phyloP scores from a whole-genome alignment of 495 filamentous ascomycete species.

The Podospora tetraspora region DNA sequence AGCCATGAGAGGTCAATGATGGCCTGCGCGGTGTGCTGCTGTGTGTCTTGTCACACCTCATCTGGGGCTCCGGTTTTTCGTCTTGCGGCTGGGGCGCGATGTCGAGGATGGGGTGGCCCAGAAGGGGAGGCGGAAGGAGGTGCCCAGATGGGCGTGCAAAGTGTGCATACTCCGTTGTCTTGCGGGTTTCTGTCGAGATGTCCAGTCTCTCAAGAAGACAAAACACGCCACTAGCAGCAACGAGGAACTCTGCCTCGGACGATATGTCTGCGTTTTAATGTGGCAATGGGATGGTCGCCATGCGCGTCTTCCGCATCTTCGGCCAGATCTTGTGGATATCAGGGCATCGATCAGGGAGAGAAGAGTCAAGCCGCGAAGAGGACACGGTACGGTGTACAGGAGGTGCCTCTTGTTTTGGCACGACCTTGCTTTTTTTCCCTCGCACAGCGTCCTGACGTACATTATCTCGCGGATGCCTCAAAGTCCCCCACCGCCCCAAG shows the following conservation, averaged over 20 bases:
- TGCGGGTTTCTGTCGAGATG: not conserved
- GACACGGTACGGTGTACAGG: not conserved
- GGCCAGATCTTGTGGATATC: too few relatives aligned
- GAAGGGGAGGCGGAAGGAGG: not conserved
- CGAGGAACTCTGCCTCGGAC: not conserved
- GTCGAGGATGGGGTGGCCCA: too few relatives aligned
- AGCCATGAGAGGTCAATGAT: not conserved
- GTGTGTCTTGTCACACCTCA: not conserved
- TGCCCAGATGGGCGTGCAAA: too few relatives aligned
- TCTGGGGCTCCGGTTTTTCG: too few relatives aligned
- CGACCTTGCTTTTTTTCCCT: not conserved
- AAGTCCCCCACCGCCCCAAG: not conserved
- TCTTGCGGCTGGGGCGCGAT: too few relatives aligned
- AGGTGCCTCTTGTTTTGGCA: not conserved
- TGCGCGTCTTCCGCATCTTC: not conserved
- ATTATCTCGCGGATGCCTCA: not conserved
- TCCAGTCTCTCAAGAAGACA: not conserved
- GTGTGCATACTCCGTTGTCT: not conserved
- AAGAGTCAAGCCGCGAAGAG: too few relatives aligned
- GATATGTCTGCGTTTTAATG: not conserved
- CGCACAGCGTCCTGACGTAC: not conserved
- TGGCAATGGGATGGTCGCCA: not conserved
- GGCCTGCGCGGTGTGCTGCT: not conserved
- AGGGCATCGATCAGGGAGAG: too few relatives aligned
- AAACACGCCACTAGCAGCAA: not conserved